Evolutionary conservation across 495 filamentous ascomycete species (phyloP).

Genomic region (Penicillium cosmopolitanum): DNA sequence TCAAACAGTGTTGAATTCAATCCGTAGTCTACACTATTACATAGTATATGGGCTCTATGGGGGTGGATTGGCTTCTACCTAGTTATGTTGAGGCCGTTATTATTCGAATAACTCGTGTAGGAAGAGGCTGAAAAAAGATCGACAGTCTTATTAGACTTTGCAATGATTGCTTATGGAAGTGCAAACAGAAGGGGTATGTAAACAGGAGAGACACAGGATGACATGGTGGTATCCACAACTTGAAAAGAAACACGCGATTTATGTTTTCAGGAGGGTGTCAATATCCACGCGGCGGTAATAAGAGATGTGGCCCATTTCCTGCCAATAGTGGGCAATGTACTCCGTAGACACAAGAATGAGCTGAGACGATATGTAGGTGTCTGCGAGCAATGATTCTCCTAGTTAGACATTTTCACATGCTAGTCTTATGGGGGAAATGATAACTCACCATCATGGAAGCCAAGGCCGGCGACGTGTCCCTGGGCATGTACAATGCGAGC

Average conservation of each 20-base stretch:
- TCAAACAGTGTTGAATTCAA: not conserved
- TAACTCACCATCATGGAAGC: constrained; percentile 70
- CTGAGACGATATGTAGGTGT: constrained; percentile 71
- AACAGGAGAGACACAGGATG: not conserved
- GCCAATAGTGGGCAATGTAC: constrained; percentile 82
- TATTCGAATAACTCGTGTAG: too few relatives aligned
- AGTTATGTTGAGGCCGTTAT: too few relatives aligned
- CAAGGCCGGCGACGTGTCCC: constrained; percentile 75
- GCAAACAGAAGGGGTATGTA: constrained; percentile 17
- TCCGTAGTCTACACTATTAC: not conserved
- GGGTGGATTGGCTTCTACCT: not conserved
- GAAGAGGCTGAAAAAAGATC: not conserved
- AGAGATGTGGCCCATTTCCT: constrained; percentile 74
- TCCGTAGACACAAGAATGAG: constrained; percentile 79
- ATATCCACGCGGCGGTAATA: constrained; percentile 81
- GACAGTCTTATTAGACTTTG: not conserved
- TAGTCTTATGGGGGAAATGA: not conserved
- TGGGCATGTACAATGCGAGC: constrained; percentile 73
- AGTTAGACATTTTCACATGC: constrained; percentile 2
- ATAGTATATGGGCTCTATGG: not conserved
- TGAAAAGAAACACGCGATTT: constrained; percentile 4
- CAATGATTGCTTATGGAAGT: not conserved
- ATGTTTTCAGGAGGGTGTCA: constrained; percentile 71
- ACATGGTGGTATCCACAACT: not conserved
- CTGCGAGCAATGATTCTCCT: constrained; percentile 39